These are phyloP conservation scores for Exophiala spinifera DNA, from an alignment of 2,329 filamentous ascomycete genomes.

Conservation along the genomic window DNA sequence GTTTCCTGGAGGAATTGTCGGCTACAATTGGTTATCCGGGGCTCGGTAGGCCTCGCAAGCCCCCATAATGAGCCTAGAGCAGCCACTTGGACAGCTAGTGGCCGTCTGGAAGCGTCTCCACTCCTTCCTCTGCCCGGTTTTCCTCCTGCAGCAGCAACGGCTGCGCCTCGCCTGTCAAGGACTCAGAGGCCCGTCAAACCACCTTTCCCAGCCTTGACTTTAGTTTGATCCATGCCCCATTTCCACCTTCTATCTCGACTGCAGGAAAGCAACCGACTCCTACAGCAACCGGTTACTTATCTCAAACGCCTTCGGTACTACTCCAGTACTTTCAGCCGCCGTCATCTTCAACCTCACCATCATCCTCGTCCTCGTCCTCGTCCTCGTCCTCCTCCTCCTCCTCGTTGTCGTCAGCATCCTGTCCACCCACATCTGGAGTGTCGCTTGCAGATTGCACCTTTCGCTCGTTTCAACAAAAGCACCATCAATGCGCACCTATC, in stretches of 20 bases:
- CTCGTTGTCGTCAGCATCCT: neutral
- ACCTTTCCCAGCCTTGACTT: neutral
- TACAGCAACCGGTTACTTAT: neutral
- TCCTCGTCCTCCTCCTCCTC: no score
- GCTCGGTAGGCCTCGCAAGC: no score
- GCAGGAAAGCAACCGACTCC: no score
- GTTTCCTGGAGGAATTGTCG: no score
- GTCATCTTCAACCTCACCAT: neutral
- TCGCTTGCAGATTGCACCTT: neutral
- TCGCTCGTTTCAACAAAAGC: neutral
- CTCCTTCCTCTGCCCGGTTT: constrained; percentile 5
- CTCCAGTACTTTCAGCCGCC: neutral
- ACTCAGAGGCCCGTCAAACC: neutral
- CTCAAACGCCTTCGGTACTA: neutral
- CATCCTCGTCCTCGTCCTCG: constrained; percentile 4
- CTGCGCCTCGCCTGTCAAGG: constrained; percentile 15
- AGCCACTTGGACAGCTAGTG: no score
- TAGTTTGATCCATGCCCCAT: neutral
- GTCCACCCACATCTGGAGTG: neutral
- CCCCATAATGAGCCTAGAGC: no score
- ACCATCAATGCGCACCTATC: constrained; percentile 14
- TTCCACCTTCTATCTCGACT: neutral
- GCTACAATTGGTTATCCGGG: no score
- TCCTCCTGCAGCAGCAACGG: constrained; percentile 7
- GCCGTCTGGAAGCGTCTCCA: neutral